Percentiles rank a stretch among this genome's conserved stretches.
Evolutionary conservation across 768 basidiomycete species (phyloP).

Genomic region (Mycena rosella): DNA sequence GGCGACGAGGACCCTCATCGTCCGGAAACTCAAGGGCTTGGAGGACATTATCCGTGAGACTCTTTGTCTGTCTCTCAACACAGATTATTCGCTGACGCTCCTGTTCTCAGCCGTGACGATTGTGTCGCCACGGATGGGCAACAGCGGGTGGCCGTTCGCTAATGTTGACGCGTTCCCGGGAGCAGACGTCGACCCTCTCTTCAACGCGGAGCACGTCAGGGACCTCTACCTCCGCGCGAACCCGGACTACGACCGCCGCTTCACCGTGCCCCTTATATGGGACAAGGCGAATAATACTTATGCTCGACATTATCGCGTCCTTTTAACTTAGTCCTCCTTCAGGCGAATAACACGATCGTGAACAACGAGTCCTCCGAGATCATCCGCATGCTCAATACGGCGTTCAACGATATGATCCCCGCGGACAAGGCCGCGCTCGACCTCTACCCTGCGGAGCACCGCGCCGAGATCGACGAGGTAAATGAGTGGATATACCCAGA

Average conservation of each 20-base stretch:
- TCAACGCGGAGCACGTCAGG: slow-evolving; percentile 76
- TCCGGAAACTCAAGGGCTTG: slow-evolving; percentile 92
- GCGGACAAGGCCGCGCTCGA: slow-evolving; percentile 61
- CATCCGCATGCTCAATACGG: slow-evolving; percentile 92
- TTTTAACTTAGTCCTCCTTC: neutral
- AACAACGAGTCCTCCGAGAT: slow-evolving; percentile 98
- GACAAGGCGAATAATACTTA: slow-evolving; percentile 75
- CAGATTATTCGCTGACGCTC: neutral
- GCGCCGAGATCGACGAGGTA: slow-evolving; percentile 82
- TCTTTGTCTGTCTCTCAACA: neutral
- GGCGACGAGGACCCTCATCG: slow-evolving; percentile 93
- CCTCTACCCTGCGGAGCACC: slow-evolving; percentile 49
- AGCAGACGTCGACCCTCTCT: slow-evolving; percentile 82
- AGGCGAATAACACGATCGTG: slow-evolving; percentile 75
- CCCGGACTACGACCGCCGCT: slow-evolving; percentile 79
- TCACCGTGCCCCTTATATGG: slow-evolving; percentile 94
- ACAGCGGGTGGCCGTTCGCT: slow-evolving; percentile 90
- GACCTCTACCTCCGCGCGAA: slow-evolving; percentile 88
- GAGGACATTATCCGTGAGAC: slow-evolving; percentile 84
- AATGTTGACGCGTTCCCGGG: slow-evolving; percentile 75
- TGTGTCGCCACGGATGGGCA: slow-evolving; percentile 90
- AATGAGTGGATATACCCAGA: slow-evolving; percentile 90
- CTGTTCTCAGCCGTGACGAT: slow-evolving; percentile 71
- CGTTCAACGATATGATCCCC: slow-evolving; percentile 81
- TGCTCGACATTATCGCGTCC: neutral